Base-by-base conservation (phyloP, 2,329 filamentous ascomycete genomes). In the Epichloe typhina region DNA sequence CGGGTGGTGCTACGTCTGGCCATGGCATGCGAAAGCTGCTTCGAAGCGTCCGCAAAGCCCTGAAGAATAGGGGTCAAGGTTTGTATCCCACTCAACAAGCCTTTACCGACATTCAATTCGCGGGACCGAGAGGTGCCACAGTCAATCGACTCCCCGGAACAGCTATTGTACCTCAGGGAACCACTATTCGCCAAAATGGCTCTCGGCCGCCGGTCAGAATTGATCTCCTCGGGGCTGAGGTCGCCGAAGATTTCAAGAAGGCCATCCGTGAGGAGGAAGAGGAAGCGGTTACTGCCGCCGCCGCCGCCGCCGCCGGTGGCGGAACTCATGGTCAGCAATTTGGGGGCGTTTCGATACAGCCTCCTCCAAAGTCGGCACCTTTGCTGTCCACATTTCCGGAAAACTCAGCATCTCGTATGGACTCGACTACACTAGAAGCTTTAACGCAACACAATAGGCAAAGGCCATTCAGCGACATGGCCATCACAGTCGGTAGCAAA, bases 11-110 rank as follows among this genome's bases (percentile, higher is more conserved):
- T 50, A 80, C 83, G 75, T 82, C 77, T 9, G 75, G 79, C 45
- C 84, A 85, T 35, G 88, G 86, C 3, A 87, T 96, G 75, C 90
- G 84, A 65, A 93, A 83, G 58, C 77, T 97, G 0, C 76, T 98
- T 47, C 86, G 89, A 6, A 91, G 86, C 55, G 86, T 97, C 38
- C 84, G 89, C 17, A 82, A 88, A 55, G 90, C 84, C 5, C 66
- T 96, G 46, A 88, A 88, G 62, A 87, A 75, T 13, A 69, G 67
- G 50, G 72, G 69, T 1, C 74, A 72, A 53, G 66, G 64, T 5
- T 54, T 69, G 12, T 69, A 71, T 13, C 67, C 71, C 0, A 69
- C 69, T 0, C 71, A 74, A n/a, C 69, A 69, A 11, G 73, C 67
- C 50, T 72, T 74, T 50, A 67, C 73, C 53, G 71, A 71, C 49